Evolutionary conservation across 345 rosid genomes (phyloP).

Genomic region (Odontarrhena argentea): DNA sequence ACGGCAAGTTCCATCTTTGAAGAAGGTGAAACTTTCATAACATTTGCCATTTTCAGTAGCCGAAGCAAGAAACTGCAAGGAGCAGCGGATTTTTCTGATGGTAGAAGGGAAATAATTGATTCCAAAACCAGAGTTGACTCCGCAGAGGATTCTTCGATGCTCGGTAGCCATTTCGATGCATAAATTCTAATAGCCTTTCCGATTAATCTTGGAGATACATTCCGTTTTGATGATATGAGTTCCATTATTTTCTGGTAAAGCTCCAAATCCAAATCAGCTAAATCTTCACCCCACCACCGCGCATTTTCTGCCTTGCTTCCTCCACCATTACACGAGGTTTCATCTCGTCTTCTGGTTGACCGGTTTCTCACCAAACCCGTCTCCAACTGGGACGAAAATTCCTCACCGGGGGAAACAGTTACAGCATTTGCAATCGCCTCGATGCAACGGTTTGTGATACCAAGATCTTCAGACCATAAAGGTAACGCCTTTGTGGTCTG

Average conservation of each 20-base stretch:
- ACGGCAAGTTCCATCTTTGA: constrained; percentile 76
- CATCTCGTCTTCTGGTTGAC: constrained; percentile 76
- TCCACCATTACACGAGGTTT: constrained; percentile 74
- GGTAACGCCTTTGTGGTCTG: constrained; percentile 73
- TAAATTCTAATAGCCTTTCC: constrained; percentile 83
- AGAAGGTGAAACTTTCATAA: constrained; percentile 55
- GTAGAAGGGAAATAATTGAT: constrained; percentile 74
- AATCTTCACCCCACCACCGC: constrained; percentile 95
- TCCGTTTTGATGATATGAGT: constrained; percentile 69
- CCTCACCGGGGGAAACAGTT: constrained; percentile 60
- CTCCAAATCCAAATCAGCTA: constrained; percentile 83
- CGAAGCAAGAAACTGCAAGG: constrained; percentile 80
- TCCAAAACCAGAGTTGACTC: constrained; percentile 74
- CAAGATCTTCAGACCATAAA: constrained; percentile 81
- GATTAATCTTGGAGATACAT: constrained; percentile 54
- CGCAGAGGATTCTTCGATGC: constrained; percentile 40
- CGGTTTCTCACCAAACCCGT: constrained; percentile 70
- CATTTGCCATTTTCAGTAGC: constrained; percentile 67
- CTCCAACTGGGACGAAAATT: constrained; percentile 15
- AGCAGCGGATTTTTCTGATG: constrained; percentile 63
- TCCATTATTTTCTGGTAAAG: constrained; percentile 79
- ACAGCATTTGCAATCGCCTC: constrained; percentile 71
- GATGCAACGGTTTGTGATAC: constrained; percentile 79
- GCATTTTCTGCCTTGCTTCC: constrained; percentile 49
- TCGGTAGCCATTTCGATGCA: constrained; percentile 74